phyloP scores from a whole-genome alignment of 208 protist genomes.

The Angomonas ambiguus region DNA sequence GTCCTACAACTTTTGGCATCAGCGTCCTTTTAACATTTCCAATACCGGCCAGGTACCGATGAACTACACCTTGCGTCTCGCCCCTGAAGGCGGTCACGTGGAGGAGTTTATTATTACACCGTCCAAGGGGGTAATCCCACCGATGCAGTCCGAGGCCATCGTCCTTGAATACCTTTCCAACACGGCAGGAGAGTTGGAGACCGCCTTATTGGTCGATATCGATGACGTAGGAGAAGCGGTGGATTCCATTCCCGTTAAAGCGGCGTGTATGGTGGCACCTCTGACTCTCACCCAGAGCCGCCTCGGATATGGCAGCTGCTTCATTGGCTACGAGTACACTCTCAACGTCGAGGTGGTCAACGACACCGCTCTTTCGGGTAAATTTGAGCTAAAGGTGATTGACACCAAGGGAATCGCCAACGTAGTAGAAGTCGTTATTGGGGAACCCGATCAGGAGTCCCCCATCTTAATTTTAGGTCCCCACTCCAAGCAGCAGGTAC shows the following conservation, averaged over 20 bases:
- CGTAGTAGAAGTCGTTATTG: conserved; percentile 20
- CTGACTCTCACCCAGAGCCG: conserved; percentile 55
- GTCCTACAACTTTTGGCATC: conserved; percentile 89
- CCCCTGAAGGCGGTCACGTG: conserved; percentile 42
- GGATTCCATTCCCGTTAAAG: conserved; percentile 81
- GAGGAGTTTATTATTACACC: conserved; percentile 78
- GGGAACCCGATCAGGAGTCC: conserved; percentile 19
- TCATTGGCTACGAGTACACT: conserved; percentile 87
- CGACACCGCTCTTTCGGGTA: conserved; percentile 84
- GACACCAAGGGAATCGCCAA: conserved; percentile 34
- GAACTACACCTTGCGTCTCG: conserved; percentile 77
- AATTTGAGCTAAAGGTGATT: conserved; percentile 87
- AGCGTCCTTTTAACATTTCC: conserved; percentile 57
- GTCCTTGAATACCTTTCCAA: conserved; percentile 78
- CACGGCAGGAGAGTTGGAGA: conserved; percentile 73
- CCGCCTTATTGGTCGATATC: conserved; percentile 89
- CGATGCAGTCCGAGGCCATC: conserved; percentile 52
- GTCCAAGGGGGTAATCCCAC: conserved; percentile 54
- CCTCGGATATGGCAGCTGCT: conserved; percentile 89
- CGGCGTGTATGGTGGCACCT: conserved; percentile 78
- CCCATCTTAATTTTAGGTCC: conserved; percentile 32
- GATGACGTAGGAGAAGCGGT: conserved; percentile 89
- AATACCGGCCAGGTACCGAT: conserved; percentile 96
- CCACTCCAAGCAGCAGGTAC: conserved; percentile 49
- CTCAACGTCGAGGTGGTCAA: conserved; percentile 89